Conservation (phyloP, 2,329 filamentous ascomycete genomes). For the Alternaria sp. region DNA sequence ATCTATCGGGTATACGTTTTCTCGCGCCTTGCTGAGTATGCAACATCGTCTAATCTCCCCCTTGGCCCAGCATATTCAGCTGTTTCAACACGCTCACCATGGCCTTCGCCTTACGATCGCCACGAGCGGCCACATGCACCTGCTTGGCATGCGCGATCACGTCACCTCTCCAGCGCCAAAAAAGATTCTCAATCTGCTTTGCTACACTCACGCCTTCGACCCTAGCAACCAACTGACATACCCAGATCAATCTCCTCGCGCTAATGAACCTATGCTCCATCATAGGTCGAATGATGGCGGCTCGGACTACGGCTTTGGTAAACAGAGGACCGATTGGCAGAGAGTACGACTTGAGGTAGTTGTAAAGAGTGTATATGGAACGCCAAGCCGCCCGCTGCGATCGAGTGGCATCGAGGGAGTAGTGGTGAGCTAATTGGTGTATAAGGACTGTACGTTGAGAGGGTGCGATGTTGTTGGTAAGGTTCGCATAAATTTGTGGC, state of each 20-base stretch:
- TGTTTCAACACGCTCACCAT: constrained; percentile 41
- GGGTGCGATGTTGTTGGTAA: constrained; percentile 21
- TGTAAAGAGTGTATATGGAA: constrained; percentile 39
- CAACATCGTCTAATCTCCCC: background rate
- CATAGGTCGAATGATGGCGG: constrained; percentile 37
- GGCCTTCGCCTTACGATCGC: constrained; percentile 28
- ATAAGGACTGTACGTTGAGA: constrained; percentile 30
- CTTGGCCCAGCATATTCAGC: constrained; percentile 30
- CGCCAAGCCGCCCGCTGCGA: constrained; percentile 33
- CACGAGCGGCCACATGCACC: constrained; percentile 26
- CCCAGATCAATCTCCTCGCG: constrained; percentile 38
- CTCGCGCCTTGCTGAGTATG: background rate
- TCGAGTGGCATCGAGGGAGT: constrained; percentile 37
- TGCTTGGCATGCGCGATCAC: constrained; percentile 37
- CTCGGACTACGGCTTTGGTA: constrained; percentile 37
- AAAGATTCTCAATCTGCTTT: constrained; percentile 35
- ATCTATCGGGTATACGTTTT: constrained; percentile 1
- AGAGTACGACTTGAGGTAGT: constrained; percentile 30
- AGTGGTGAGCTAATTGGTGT: constrained; percentile 46
- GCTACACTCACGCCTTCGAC: constrained; percentile 42
- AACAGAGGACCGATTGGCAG: constrained; percentile 41
- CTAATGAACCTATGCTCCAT: constrained; percentile 41
- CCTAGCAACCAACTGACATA: constrained; percentile 37
- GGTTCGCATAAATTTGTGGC: constrained; percentile 32
- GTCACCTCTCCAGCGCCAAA: constrained; percentile 40